Conservation (phyloP, 2,329 filamentous ascomycete species). For the Fusarium sp. region DNA sequence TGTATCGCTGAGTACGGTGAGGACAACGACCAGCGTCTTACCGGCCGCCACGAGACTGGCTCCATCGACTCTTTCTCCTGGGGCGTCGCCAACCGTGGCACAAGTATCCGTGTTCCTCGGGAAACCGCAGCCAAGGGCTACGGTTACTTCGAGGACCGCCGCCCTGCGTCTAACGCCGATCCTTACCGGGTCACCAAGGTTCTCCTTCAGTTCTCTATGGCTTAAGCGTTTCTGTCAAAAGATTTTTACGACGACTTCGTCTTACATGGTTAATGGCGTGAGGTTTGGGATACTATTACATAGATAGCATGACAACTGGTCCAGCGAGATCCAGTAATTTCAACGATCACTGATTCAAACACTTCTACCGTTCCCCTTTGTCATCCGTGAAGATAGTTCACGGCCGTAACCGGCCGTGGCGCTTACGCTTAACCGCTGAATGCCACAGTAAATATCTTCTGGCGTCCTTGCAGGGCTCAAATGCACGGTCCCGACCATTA, state of each 20-base stretch:
- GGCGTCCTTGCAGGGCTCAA: not conserved
- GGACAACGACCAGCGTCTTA: conserved; percentile 95
- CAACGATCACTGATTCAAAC: conserved; percentile 9
- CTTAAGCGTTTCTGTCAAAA: conserved; percentile 29
- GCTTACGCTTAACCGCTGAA: not conserved
- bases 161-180: conserved; percentile 87
- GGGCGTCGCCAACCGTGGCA: conserved; percentile 92
- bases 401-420: not conserved
- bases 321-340: conserved; percentile 18
- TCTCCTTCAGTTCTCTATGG: conserved; percentile 56
- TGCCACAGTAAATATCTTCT: not conserved
- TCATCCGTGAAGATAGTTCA: not conserved
- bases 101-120: conserved; percentile 92
- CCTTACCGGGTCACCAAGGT: conserved; percentile 87
- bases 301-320: conserved; percentile 30
- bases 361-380: not conserved
- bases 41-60: conserved; percentile 93
- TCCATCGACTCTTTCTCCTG: conserved; percentile 93
- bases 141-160: conserved; percentile 92
- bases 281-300: conserved; percentile 23
- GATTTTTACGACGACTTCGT: conserved; percentile 11
- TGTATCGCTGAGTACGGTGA: conserved; percentile 96
- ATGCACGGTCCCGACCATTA: not conserved
- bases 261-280: conserved; percentile 24
- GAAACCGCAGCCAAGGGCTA: conserved; percentile 87